Conservation (phyloP, 495 filamentous ascomycete genomes). For the Neurospora sp. region DNA sequence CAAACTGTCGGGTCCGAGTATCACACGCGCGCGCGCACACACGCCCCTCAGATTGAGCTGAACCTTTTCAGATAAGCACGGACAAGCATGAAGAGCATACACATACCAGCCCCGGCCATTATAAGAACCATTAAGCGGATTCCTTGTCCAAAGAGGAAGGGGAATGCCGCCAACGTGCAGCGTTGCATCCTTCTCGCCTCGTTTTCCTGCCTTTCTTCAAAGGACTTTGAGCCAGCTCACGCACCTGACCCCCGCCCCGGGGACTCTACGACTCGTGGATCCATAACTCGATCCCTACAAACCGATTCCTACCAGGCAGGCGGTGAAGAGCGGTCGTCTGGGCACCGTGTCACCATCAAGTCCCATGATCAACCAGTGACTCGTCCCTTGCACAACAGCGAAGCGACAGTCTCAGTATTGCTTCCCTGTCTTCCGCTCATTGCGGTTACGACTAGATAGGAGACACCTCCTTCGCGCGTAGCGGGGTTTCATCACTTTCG, state of each 20-base stretch:
- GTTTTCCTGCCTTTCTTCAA: background rate
- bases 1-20: constrained; percentile 7
- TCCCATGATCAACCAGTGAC: background rate
- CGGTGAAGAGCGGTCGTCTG: background rate
- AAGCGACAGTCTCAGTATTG: background rate
- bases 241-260: background rate
- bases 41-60: background rate
- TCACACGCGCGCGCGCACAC: background rate
- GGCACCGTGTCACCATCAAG: background rate
- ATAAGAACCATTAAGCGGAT: background rate
- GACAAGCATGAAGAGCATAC: background rate
- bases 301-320: background rate
- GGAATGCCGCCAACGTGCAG: background rate
- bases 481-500: background rate
- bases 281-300: background rate
- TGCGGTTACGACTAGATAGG: background rate
- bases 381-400: background rate
- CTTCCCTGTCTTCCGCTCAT: background rate
- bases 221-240: background rate
- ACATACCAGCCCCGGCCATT: background rate
- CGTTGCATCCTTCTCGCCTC: background rate
- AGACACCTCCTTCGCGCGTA: background rate
- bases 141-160: background rate
- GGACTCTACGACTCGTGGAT: background rate
- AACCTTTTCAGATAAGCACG: background rate